Conservation (phyloP, 768 basidiomycete species). For the Exsudoporus frostii region DNA sequence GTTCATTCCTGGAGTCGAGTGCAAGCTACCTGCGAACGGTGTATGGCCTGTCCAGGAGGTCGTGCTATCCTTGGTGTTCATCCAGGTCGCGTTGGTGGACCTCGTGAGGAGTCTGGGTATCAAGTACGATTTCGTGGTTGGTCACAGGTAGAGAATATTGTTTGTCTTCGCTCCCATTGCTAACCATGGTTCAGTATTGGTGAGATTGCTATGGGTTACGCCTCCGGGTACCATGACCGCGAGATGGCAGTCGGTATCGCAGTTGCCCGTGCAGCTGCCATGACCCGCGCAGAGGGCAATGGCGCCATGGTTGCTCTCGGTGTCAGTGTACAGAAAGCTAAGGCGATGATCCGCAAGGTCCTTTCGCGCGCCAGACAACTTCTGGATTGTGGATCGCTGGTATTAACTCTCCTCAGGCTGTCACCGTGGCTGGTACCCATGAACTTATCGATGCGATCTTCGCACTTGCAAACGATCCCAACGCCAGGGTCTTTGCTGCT, state of each 20-base stretch:
- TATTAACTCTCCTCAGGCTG: conserved; percentile 37
- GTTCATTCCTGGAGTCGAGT: conserved; percentile 28
- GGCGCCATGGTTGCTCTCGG: conserved; percentile 36
- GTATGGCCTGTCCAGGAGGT: conserved; percentile 35
- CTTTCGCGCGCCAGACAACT: conserved; percentile 23
- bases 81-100: conserved; percentile 34
- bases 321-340: conserved; percentile 31
- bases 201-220: conserved; percentile 38
- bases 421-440: conserved; percentile 32
- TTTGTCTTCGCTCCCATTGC: background rate
- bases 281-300: conserved; percentile 34
- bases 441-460: conserved; percentile 32
- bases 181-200: conserved; percentile 25
- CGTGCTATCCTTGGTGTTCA: conserved; percentile 32
- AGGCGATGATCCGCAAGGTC: conserved; percentile 33
- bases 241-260: conserved; percentile 35
- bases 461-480: conserved; percentile 25
- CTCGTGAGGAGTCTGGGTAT: conserved; percentile 33
- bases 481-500: conserved; percentile 25
- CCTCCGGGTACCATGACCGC: conserved; percentile 35
- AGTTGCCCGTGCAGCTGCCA: conserved; percentile 35
- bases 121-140: conserved; percentile 33
- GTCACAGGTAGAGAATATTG: conserved; percentile 27
- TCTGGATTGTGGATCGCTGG: conserved; percentile 35
- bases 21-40: conserved; percentile 22